Conservation (phyloP, 768 basidiomycete genomes). For the Hypholoma fasciculare region DNA sequence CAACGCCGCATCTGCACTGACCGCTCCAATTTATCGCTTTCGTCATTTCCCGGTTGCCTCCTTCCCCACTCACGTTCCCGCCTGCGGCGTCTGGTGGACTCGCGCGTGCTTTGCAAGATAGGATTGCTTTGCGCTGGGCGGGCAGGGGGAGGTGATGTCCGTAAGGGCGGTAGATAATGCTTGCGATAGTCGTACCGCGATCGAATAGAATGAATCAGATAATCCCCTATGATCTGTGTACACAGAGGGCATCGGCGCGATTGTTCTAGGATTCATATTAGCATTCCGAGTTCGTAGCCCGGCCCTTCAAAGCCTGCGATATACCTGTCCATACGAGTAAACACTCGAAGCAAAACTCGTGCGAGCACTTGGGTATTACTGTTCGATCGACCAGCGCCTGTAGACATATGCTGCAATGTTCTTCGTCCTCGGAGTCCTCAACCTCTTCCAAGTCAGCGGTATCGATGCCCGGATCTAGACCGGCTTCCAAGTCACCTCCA, state of each 20-base stretch:
- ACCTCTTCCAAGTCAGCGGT: not conserved
- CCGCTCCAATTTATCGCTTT: slow-evolving; percentile 70
- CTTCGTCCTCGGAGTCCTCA: slow-evolving; percentile 9
- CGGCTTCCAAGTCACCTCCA: not conserved
- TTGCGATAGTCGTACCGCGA: slow-evolving; percentile 83
- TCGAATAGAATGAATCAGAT: slow-evolving; percentile 79
- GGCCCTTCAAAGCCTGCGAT: slow-evolving; percentile 17
- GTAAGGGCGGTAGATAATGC: slow-evolving; percentile 69
- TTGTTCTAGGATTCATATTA: slow-evolving; percentile 49
- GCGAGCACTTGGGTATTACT: slow-evolving; percentile 81
- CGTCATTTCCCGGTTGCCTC: slow-evolving; percentile 50
- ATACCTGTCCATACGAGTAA: slow-evolving; percentile 82
- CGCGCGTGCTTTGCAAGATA: slow-evolving; percentile 26
- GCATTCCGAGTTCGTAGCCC: not conserved
- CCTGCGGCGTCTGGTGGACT: slow-evolving; percentile 32
- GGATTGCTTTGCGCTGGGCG: slow-evolving; percentile 26
- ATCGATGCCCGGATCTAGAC: not conserved
- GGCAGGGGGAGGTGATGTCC: slow-evolving; percentile 44
- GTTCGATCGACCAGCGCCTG: slow-evolving; percentile 77
- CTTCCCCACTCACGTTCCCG: slow-evolving; percentile 59
- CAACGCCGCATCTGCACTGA: slow-evolving; percentile 74
- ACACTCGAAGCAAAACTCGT: slow-evolving; percentile 95
- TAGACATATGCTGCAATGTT: slow-evolving; percentile 82
- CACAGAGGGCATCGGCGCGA: slow-evolving; percentile 81
- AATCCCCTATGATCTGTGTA: slow-evolving; percentile 62